A percentile compares a stretch with the other conserved stretches of the same genome.
phyloP scores from a whole-genome alignment of 179 eudicot genomes.

The Drosera spatulata region DNA sequence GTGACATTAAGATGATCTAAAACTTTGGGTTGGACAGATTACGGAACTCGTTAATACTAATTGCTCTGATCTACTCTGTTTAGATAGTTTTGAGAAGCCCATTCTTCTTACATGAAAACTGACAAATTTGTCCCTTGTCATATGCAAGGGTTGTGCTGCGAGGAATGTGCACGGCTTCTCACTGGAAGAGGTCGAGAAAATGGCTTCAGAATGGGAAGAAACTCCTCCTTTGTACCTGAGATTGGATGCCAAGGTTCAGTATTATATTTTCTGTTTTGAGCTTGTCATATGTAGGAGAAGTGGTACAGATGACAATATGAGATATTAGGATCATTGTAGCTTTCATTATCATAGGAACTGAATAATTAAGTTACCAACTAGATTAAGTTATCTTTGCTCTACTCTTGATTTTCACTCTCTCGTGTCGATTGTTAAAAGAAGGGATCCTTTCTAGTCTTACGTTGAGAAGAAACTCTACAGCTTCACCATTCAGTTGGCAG shows the following conservation, averaged over 20 bases:
- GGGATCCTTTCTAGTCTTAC: too few species aligned
- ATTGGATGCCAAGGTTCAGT: constrained; percentile 66
- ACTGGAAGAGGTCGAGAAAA: constrained; percentile 61
- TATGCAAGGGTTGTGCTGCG: constrained; percentile 80
- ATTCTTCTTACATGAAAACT: neutral
- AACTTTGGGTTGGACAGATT: too few species aligned
- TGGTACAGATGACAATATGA: too few species aligned
- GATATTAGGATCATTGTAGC: too few species aligned
- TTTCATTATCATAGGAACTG: too few species aligned
- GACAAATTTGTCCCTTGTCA: constrained; percentile 1
- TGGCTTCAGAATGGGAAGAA: constrained; percentile 92
- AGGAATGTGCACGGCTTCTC: constrained; percentile 86
- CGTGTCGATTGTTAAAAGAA: too few species aligned
- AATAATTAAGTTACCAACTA: too few species aligned
- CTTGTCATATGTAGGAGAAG: neutral
- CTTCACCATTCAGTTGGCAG: too few species aligned
- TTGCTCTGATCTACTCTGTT: neutral
- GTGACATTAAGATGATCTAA: too few species aligned
- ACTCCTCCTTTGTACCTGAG: constrained; percentile 75
- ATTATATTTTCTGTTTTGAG: neutral
- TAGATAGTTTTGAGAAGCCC: neutral
- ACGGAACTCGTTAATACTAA: neutral
- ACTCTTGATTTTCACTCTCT: too few species aligned
- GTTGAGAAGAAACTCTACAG: too few species aligned
- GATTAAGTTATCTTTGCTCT: too few species aligned